Evolutionary conservation across 495 filamentous ascomycete genomes (phyloP).

Genomic region (Penicillium daleae): DNA sequence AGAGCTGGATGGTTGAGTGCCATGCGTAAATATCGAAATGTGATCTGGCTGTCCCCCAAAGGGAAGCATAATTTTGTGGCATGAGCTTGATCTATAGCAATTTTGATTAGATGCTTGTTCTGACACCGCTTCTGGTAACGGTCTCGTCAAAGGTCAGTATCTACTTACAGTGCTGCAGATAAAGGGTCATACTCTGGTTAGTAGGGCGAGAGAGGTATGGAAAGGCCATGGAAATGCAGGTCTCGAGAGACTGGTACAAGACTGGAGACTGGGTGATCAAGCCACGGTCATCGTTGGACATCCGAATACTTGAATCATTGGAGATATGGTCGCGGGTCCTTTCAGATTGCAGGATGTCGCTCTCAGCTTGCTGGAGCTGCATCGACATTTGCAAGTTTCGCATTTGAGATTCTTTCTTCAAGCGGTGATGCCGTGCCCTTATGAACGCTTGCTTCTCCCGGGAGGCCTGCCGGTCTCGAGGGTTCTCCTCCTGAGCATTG

Average conservation of each 20-base stretch:
- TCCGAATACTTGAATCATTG: too few species aligned
- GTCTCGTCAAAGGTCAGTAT: too few species aligned
- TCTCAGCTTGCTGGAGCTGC: neutral
- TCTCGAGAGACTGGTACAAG: slow-evolving; percentile 7
- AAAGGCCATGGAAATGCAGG: slow-evolving; percentile 3
- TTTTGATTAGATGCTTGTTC: neutral
- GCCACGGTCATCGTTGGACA: neutral
- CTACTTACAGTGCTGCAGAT: slow-evolving; percentile 10
- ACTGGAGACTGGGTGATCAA: neutral
- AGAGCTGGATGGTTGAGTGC: slow-evolving; percentile 6
- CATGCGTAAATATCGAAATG: neutral
- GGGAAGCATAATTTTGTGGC: slow-evolving; percentile 8
- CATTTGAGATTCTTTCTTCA: slow-evolving; percentile 4
- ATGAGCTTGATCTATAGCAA: slow-evolving; percentile 4
- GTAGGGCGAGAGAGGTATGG: neutral
- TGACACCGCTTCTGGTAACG: too few species aligned
- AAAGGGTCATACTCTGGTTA: neutral
- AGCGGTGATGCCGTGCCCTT: neutral
- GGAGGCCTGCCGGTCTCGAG: neutral
- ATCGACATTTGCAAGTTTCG: neutral
- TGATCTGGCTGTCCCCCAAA: slow-evolving; percentile 1
- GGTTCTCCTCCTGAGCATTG: slow-evolving; percentile 1
- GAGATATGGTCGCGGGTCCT: neutral
- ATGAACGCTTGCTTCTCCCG: slow-evolving; percentile 7
- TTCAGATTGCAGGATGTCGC: neutral